Percentiles rank a stretch among this genome's conserved stretches.
Evolutionary conservation across 768 basidiomycete species (phyloP).

Genomic region (Austroboletus festivus): DNA sequence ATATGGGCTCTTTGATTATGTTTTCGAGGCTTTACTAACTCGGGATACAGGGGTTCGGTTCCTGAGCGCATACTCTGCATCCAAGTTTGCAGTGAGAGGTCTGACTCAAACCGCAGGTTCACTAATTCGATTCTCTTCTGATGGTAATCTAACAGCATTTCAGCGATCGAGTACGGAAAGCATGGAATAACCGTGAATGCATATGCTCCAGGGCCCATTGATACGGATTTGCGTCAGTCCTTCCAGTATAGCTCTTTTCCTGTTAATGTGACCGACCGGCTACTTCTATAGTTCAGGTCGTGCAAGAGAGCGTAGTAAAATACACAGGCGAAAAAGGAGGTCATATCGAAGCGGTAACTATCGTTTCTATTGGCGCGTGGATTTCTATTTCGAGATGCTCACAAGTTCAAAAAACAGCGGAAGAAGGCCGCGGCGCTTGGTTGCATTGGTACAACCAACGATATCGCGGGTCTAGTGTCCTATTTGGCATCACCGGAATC

Average conservation of each 20-base stretch:
- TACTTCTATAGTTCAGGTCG: conserved; percentile 11
- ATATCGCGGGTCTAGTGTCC: conserved; percentile 37
- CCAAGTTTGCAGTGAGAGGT: conserved; percentile 43
- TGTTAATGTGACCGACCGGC: background rate
- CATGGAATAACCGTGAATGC: conserved; percentile 35
- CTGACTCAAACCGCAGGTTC: conserved; percentile 37
- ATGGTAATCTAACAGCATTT: background rate
- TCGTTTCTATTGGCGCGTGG: background rate
- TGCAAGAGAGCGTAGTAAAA: conserved; percentile 12
- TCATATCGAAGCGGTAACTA: conserved; percentile 12
- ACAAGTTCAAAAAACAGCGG: conserved; percentile 9
- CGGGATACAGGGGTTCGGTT: conserved; percentile 26
- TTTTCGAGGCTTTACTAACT: background rate
- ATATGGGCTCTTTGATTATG: background rate
- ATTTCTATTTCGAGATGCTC: background rate
- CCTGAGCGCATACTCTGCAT: conserved; percentile 32
- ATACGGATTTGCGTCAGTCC: conserved; percentile 30
- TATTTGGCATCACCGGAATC: conserved; percentile 36
- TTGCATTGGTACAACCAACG: conserved; percentile 25
- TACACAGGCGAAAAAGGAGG: conserved; percentile 13
- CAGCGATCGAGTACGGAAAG: conserved; percentile 33
- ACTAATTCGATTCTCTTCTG: background rate
- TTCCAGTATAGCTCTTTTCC: no score
- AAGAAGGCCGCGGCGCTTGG: conserved; percentile 18
- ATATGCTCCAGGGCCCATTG: conserved; percentile 32